These are phyloP conservation scores for Pulveroboletus sp. DNA, from an alignment of 1,284 basidiomycete species.

Conservation along the genomic window DNA sequence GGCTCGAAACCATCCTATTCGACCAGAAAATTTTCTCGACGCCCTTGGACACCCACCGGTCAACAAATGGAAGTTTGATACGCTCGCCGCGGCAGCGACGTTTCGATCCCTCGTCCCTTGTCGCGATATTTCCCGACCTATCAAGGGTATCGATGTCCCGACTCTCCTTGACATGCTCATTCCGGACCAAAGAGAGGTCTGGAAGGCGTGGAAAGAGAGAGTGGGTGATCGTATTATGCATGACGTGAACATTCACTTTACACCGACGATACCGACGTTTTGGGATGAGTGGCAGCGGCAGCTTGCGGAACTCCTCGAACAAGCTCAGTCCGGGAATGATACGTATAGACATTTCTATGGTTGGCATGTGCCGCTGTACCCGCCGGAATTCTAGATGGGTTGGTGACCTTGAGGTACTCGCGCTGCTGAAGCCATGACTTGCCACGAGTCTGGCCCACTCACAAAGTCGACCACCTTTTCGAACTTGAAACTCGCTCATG, in stretches of 20 bases:
- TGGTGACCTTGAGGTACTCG: too few relatives aligned
- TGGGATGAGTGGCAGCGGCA: slow-evolving; percentile 12
- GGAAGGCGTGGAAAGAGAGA: slow-evolving; percentile 21
- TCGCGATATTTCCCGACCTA: slow-evolving; percentile 13
- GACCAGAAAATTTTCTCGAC: slow-evolving; percentile 10
- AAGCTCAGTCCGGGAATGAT: slow-evolving; percentile 19
- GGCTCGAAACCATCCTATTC: slow-evolving; percentile 22
- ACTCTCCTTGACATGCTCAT: slow-evolving; percentile 18
- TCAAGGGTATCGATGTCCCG: slow-evolving; percentile 9
- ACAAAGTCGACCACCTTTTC: too few relatives aligned
- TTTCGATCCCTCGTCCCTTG: slow-evolving; percentile 22
- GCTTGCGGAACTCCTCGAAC: slow-evolving; percentile 18
- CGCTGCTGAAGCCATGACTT: too few relatives aligned
- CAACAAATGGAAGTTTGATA: slow-evolving; percentile 18
- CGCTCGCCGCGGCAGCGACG: slow-evolving; percentile 16
- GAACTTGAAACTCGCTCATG: too few relatives aligned
- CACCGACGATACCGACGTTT: slow-evolving; percentile 24
- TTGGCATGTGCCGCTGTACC: too few relatives aligned
- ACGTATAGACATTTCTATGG: too few relatives aligned
- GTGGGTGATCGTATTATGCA: slow-evolving; percentile 22
- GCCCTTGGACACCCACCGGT: slow-evolving; percentile 12
- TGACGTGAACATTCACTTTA: slow-evolving; percentile 15
- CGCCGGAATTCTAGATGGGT: too few relatives aligned
- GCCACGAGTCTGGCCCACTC: too few relatives aligned
- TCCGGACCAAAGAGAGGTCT: slow-evolving; percentile 18